These are phyloP conservation scores for Colletotrichum tabaci DNA, from an alignment of 2,329 filamentous ascomycete species.

Conservation along the genomic window DNA sequence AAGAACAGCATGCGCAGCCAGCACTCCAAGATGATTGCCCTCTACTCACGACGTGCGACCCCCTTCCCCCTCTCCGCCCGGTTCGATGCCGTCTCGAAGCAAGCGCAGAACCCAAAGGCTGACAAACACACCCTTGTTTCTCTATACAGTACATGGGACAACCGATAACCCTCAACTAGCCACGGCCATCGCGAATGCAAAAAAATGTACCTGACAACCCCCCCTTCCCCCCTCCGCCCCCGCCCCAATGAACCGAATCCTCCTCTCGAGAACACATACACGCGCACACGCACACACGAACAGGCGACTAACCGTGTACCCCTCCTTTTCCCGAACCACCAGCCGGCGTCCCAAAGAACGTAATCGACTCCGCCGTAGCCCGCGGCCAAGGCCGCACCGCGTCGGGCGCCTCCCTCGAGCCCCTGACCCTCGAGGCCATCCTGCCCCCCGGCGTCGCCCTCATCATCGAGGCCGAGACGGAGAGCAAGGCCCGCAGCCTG, in stretches of 20 bases:
- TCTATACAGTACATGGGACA: conserved; percentile 77
- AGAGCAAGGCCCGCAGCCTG: conserved; percentile 81
- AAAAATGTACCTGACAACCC: conserved; percentile 71
- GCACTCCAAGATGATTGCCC: conserved; percentile 80
- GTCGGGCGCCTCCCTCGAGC: conserved; percentile 82
- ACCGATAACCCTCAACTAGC: conserved; percentile 83
- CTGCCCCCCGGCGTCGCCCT: conserved; percentile 82
- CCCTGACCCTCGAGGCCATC: conserved; percentile 84
- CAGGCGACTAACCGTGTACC: neutral
- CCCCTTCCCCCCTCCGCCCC: no score
- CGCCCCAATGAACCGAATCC: conserved; percentile 36
- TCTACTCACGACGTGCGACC: conserved; percentile 79
- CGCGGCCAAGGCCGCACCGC: conserved; percentile 88
- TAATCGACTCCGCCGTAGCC: conserved; percentile 88
- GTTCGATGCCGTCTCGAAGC: neutral
- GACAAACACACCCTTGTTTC: conserved; percentile 17
- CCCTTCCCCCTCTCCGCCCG: neutral
- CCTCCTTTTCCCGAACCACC: neutral
- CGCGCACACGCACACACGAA: neutral
- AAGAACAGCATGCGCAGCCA: conserved; percentile 80
- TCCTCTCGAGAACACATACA: neutral
- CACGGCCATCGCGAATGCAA: conserved; percentile 80
- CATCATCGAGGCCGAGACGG: conserved; percentile 88
- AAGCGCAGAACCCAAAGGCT: conserved; percentile 2
- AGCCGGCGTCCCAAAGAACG: conserved; percentile 85